Base-by-base conservation (phyloP, 371 early-diverging fungal species). In the Mortierella sp. region DNA sequence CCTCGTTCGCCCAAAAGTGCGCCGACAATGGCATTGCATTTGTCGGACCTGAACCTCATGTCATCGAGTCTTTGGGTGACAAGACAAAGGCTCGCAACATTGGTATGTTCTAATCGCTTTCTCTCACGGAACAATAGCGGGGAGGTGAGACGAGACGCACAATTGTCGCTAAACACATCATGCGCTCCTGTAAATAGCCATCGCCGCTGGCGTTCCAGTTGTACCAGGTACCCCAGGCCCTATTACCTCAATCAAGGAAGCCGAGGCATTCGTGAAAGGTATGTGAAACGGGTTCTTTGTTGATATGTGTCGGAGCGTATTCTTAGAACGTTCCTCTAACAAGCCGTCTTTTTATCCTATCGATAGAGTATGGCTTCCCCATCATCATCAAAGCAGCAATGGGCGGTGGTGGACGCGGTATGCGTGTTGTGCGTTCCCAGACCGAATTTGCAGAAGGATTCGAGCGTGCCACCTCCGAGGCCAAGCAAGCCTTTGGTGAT, bases 391-490 rank as follows among this genome's bases (percentile, higher is more conserved):
- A 99, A 82, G 96, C 96, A 5, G 94, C 96, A 17, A 94, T 94
- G 91, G 96, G 96, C 43, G 96, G 98, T 56, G 99, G 99, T 74
- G 99, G 99, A 39, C 93, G 97, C 78, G 99, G 98, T 63, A 96
- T 98, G 95, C 90, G 96, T 63, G 94, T 94, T 9, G 95, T 96
- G 29, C 88, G 92, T 58, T 88, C 88, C 48, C 79, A 79, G 29
- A 82, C 79, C 7, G 85, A 88, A 17, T 59, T 58, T 22, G 82
- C 88, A 10, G 86, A 89, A 50, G 82, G 92, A 22, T 96, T 96
- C 76, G 83, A 86, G 49, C 90, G 93, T 24, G 95, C 95, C 6
- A 86, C 89, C 50, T 90, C 91, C 2, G 97, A 98, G 79, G 96
- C 96, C n/a, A 80, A 91, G 17, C 80, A 93, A 53, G 94, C 95